phyloP scores from a whole-genome alignment of 225 moss, liverwort and hornwort species.

The Anthoceros angustus region DNA sequence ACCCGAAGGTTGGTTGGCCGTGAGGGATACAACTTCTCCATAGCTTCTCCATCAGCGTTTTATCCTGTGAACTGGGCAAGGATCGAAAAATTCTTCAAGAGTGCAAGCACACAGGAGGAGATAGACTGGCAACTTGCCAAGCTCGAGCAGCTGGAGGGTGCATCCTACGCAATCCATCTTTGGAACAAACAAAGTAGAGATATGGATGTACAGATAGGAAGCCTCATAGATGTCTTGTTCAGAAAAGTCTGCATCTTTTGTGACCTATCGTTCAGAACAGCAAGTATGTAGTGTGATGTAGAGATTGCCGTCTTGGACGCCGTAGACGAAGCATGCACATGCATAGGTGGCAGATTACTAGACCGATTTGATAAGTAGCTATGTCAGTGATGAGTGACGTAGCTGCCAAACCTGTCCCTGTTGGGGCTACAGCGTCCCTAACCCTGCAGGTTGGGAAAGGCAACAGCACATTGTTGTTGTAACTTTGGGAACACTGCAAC shows the following conservation, averaged over 20 bases:
- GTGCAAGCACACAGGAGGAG: conserved; percentile 7
- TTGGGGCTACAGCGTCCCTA: no score
- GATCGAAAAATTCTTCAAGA: conserved; percentile 13
- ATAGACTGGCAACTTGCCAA: conserved; percentile 23
- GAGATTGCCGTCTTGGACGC: no score
- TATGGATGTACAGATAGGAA: conserved; percentile 31
- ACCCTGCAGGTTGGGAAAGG: no score
- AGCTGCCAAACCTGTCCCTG: no score
- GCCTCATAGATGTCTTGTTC: conserved; percentile 39
- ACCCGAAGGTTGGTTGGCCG: conserved; percentile 10
- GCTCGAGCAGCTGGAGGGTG: conserved; percentile 15
- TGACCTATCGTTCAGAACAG: background rate
- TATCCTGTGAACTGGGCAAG: conserved; percentile 37
- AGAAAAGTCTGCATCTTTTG: conserved; percentile 38
- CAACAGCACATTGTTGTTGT: no score
- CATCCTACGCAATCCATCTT: conserved; percentile 39
- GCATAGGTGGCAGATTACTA: no score
- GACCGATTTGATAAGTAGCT: no score
- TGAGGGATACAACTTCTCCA: conserved; percentile 5
- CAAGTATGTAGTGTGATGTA: background rate
- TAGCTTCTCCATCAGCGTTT: conserved; percentile 24
- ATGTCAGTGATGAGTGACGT: no score
- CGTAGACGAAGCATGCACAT: no score
- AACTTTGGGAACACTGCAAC: no score
- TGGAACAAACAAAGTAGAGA: conserved; percentile 39